phyloP scores from a whole-genome alignment of 73 alveolate genomes.

The Blepharisma stoltei region DNA sequence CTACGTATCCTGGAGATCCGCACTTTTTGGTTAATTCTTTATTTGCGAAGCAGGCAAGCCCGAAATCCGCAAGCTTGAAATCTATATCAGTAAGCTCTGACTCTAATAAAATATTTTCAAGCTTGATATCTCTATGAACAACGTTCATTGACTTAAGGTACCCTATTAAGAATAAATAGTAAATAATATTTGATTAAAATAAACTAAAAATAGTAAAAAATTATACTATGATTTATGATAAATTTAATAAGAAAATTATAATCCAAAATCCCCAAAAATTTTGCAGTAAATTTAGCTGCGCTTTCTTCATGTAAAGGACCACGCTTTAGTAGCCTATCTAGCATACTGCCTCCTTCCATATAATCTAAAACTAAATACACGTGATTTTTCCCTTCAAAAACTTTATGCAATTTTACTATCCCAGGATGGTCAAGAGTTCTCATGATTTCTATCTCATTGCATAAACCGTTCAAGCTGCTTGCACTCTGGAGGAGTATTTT shows the following conservation, averaged over 20 bases:
- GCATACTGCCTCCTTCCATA: slow-evolving; percentile 7
- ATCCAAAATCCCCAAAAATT: background rate
- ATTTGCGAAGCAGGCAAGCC: slow-evolving; percentile 10
- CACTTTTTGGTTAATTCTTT: background rate
- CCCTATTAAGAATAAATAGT: background rate
- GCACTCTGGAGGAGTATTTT: too few relatives aligned
- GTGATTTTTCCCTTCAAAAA: slow-evolving; percentile 10
- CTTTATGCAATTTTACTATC: background rate
- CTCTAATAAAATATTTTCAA: slow-evolving; percentile 55
- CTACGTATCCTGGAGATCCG: slow-evolving; percentile 57
- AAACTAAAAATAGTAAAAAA: too few relatives aligned
- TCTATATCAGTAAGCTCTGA: slow-evolving; percentile 32
- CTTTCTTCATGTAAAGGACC: background rate
- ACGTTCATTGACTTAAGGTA: slow-evolving; percentile 30
- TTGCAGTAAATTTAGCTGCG: background rate
- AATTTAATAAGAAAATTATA: too few relatives aligned
- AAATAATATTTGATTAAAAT: too few relatives aligned
- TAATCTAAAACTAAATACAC: slow-evolving; percentile 1
- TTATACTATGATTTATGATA: too few relatives aligned
- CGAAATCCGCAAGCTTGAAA: slow-evolving; percentile 21
- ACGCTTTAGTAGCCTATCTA: background rate
- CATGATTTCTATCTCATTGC: background rate
- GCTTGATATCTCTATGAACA: slow-evolving; percentile 69
- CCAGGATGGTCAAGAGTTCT: background rate
- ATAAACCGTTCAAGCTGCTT: background rate